Conservation (phyloP, 371 early-diverging fungal species). For the Phascolomyces articulosus region DNA sequence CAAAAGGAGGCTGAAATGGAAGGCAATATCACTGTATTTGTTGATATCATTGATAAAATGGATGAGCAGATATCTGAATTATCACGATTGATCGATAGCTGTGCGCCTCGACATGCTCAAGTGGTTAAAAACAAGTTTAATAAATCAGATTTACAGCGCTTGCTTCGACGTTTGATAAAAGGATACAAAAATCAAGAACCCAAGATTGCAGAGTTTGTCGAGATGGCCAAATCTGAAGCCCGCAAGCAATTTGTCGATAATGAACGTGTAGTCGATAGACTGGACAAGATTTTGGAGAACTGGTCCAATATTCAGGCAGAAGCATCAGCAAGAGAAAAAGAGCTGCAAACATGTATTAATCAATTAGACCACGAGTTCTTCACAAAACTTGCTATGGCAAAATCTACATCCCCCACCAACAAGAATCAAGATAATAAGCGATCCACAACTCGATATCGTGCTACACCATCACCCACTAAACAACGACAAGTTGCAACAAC, state of each 20-base stretch:
- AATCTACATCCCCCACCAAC: constrained; percentile 33
- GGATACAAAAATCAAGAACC: constrained; percentile 36
- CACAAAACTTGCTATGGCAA: constrained; percentile 48
- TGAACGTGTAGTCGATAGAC: constrained; percentile 44
- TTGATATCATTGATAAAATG: constrained; percentile 48
- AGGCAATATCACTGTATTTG: constrained; percentile 44
- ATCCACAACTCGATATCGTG: constrained; percentile 25
- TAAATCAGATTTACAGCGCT: constrained; percentile 50
- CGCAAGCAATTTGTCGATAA: constrained; percentile 46
- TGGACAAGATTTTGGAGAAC: constrained; percentile 46
- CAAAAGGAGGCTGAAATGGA: constrained; percentile 43
- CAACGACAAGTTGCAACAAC: constrained; percentile 18
- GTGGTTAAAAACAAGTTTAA: constrained; percentile 37
- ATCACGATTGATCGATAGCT: constrained; percentile 28
- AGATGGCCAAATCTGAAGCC: constrained; percentile 37
- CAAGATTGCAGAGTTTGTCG: constrained; percentile 21
- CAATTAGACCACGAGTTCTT: constrained; percentile 50
- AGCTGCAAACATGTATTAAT: constrained; percentile 42
- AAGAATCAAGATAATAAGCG: constrained; percentile 21
- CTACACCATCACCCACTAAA: background rate
- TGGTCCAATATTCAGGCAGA: constrained; percentile 41
- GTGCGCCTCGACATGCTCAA: constrained; percentile 40
- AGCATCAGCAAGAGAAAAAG: constrained; percentile 33
- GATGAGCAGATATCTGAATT: constrained; percentile 36
- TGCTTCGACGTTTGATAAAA: constrained; percentile 41